phyloP scores from a whole-genome alignment of 208 protist species.

The Crithidia acanthocephali region DNA sequence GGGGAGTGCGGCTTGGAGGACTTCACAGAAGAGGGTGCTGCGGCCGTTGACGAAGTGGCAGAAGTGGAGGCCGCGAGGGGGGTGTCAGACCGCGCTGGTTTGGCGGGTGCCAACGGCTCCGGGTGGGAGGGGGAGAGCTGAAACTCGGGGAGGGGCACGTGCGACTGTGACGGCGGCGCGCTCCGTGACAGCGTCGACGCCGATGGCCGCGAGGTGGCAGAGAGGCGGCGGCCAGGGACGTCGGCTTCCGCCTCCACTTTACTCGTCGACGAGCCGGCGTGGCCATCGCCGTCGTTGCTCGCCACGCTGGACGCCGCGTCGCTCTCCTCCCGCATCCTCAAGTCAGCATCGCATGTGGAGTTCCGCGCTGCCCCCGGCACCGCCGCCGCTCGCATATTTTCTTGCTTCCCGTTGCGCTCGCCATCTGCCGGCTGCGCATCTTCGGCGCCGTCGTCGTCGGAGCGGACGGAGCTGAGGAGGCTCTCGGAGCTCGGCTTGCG shows the following conservation, averaged over 20 bases:
- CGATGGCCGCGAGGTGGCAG: not conserved
- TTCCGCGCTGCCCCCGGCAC: not conserved
- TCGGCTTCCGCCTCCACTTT: no score
- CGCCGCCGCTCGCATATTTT: not conserved
- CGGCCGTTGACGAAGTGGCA: not conserved
- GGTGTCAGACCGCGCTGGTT: not conserved
- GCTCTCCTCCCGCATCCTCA: no score
- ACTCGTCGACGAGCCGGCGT: no score
- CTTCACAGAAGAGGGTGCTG: not conserved
- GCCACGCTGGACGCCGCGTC: no score
- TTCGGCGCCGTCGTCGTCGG: not conserved
- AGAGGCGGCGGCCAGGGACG: not conserved
- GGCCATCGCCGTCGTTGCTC: no score
- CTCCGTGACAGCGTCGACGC: not conserved
- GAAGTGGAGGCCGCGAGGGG: not conserved
- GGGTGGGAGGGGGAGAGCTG: not conserved
- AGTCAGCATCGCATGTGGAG: no score
- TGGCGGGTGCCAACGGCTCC: not conserved
- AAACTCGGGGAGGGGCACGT: not conserved
- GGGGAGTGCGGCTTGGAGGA: not conserved
- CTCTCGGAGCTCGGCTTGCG: not conserved
- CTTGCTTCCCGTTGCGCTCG: not conserved
- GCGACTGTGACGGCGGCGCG: not conserved
- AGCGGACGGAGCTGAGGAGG: not conserved
- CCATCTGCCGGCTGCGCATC: not conserved